These are phyloP conservation scores for Paecilomyces variotii DNA, from an alignment of 2,329 filamentous ascomycete genomes.

Conservation along the genomic window DNA sequence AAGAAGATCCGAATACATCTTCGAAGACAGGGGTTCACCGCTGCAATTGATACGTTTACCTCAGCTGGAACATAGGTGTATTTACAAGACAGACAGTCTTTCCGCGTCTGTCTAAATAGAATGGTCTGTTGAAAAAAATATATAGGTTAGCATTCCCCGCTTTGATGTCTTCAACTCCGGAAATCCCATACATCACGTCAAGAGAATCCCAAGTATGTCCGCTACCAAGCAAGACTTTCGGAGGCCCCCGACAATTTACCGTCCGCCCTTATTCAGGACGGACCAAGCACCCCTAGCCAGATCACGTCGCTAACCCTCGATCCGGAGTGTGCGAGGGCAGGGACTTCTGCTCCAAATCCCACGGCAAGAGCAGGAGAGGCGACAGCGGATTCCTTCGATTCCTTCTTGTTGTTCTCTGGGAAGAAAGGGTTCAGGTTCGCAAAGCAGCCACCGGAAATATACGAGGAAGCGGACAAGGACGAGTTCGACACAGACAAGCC, in stretches of 20 bases:
- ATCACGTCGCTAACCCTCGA: slow-evolving; percentile 25
- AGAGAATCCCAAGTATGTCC: not conserved
- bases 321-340: slow-evolving; percentile 14
- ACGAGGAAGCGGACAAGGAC: slow-evolving; percentile 18
- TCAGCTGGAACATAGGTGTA: not conserved
- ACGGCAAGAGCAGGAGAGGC: slow-evolving; percentile 10
- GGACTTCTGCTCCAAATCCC: slow-evolving; percentile 9
- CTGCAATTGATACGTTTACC: slow-evolving; percentile 2
- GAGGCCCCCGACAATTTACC: slow-evolving; percentile 32
- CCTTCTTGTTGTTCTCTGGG: slow-evolving; percentile 4
- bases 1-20: slow-evolving; percentile 1
- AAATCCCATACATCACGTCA: not conserved
- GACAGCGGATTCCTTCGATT: slow-evolving; percentile 8
- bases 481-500: slow-evolving; percentile 11
- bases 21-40: not conserved
- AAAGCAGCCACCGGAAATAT: slow-evolving; percentile 19
- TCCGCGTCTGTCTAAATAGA: not conserved
- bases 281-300: slow-evolving; percentile 42
- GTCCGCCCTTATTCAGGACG: slow-evolving; percentile 46
- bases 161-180: not conserved
- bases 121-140: not conserved
- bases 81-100: not conserved
- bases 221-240: not conserved
- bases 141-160: not conserved
- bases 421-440: slow-evolving; percentile 12